Evolutionary conservation across 2,329 filamentous ascomycete genomes (phyloP), one percentile per base, ranked within the genome.

Genomic region (Tolypocladium ovalisporum): DNA sequence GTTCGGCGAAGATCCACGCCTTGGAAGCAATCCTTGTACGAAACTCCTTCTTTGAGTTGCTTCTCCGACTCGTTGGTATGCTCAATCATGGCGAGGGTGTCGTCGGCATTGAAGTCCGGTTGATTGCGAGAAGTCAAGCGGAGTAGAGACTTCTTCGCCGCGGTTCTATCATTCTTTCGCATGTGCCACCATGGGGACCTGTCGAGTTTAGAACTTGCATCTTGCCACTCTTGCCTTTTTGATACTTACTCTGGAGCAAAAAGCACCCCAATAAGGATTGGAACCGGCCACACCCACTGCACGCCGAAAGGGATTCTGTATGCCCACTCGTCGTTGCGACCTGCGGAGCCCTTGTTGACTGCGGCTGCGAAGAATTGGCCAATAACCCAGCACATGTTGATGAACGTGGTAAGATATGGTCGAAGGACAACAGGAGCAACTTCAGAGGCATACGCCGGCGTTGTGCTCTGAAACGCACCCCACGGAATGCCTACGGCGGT

Each of bases 301-400:
- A 81, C 64, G 19, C 69, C 78, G 59, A 79, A 81, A 0, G 79
- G 78, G 40, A 76, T 78, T 3, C 72, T 72, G 61, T 79, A 81
- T 0, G 76, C 73, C 76, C 77, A 79, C 53, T 79, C 61, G 29
- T 76, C 73, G 0, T 65, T 60, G 1, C 71, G 66, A 27, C 64
- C 59, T 10, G 76, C 65, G 5, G 78, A 73, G 6, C 68, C 72
- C 39, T 73, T 73, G 59, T 78, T 74, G 15, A 81, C 76, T 0
- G 75, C 77, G 0, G 75, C 73, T 0, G 74, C 73, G 52, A 80
- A 72, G 61, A 83, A 73, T 59, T 83, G 79, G 0, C 80, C 80
- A 53, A 82, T 77, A 3, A 80, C 77, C 76, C 79, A 83, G 61
- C 79, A 82, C 67, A 82, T 73, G 60, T 83, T 83, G 63, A 79